These are phyloP conservation scores for Trypanosomatidae sp. DNA, from an alignment of 208 protist species.

Conservation along the genomic window DNA sequence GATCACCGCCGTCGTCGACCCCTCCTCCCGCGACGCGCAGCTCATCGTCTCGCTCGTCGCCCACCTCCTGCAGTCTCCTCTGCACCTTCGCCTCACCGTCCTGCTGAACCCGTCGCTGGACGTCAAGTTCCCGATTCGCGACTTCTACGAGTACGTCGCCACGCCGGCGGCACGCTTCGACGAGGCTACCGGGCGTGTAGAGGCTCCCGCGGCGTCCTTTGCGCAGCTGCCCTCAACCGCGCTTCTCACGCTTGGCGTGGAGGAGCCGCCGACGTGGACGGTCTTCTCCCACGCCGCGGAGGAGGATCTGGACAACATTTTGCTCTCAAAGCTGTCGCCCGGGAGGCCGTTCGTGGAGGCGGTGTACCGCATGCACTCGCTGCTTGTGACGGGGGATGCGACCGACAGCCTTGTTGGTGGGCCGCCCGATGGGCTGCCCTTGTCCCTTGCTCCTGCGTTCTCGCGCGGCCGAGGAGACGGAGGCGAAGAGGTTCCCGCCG, in stretches of 20 bases:
- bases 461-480: too few relatives aligned
- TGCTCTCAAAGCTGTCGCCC: conserved; percentile 66
- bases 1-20: conserved; percentile 88
- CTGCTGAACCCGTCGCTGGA: conserved; percentile 66
- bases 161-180: conserved; percentile 67
- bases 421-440: conserved; percentile 72
- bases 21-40: conserved; percentile 84
- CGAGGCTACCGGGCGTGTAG: conserved; percentile 36
- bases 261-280: conserved; percentile 91
- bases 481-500: too few relatives aligned
- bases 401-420: conserved; percentile 26
- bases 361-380: conserved; percentile 85
- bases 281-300: conserved; percentile 72
- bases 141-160: conserved; percentile 92
- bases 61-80: conserved; percentile 37
- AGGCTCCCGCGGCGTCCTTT: conserved; percentile 56
- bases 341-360: conserved; percentile 48
- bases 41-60: conserved; percentile 79
- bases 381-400: conserved; percentile 86
- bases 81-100: conserved; percentile 60
- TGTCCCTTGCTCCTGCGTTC: conserved; percentile 54
- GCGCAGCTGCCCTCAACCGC: conserved; percentile 44
- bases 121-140: conserved; percentile 84
- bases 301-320: conserved; percentile 97
- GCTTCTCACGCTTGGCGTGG: conserved; percentile 82